phyloP scores from a whole-genome alignment of 2,329 filamentous ascomycete genomes.

The Orbilia blumenaviensis region DNA sequence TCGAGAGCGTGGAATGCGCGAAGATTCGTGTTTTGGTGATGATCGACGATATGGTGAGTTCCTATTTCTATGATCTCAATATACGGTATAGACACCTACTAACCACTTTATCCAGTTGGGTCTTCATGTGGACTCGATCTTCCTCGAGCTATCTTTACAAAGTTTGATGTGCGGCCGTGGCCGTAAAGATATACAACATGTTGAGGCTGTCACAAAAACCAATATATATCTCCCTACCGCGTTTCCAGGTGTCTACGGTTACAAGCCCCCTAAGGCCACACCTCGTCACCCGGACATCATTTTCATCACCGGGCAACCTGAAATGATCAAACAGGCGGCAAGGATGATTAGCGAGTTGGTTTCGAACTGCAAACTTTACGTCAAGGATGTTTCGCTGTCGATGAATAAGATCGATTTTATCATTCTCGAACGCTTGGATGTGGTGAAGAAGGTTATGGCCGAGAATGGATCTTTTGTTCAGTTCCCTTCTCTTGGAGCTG shows the following conservation, averaged over 20 bases:
- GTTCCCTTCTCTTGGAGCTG: slow-evolving; percentile 85
- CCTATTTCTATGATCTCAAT: neutral
- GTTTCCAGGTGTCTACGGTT: slow-evolving; percentile 90
- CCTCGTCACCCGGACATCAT: slow-evolving; percentile 87
- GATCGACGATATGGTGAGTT: slow-evolving; percentile 73
- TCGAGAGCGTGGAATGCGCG: slow-evolving; percentile 93
- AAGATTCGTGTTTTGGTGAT: slow-evolving; percentile 96
- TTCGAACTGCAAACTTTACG: slow-evolving; percentile 66
- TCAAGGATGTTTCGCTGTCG: slow-evolving; percentile 91
- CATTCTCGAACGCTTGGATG: slow-evolving; percentile 87
- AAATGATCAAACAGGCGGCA: slow-evolving; percentile 88
- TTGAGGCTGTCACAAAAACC: slow-evolving; percentile 93
- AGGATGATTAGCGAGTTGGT: slow-evolving; percentile 88
- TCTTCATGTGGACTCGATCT: slow-evolving; percentile 78
- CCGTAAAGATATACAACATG: slow-evolving; percentile 96
- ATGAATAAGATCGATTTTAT: slow-evolving; percentile 95
- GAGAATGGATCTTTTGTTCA: slow-evolving; percentile 94
- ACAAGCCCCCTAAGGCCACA: slow-evolving; percentile 81
- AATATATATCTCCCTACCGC: slow-evolving; percentile 98
- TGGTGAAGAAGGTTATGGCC: slow-evolving; percentile 97
- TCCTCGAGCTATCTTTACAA: slow-evolving; percentile 86
- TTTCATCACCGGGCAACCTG: slow-evolving; percentile 90
- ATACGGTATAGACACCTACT: slow-evolving; percentile 54
- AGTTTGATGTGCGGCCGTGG: slow-evolving; percentile 92
- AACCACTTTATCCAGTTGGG: slow-evolving; percentile 67